A percentile compares a stretch with the other conserved stretches of the same genome.
phyloP scores from a whole-genome alignment of 352 stramenopile genomes.

The Pythium biforme region DNA sequence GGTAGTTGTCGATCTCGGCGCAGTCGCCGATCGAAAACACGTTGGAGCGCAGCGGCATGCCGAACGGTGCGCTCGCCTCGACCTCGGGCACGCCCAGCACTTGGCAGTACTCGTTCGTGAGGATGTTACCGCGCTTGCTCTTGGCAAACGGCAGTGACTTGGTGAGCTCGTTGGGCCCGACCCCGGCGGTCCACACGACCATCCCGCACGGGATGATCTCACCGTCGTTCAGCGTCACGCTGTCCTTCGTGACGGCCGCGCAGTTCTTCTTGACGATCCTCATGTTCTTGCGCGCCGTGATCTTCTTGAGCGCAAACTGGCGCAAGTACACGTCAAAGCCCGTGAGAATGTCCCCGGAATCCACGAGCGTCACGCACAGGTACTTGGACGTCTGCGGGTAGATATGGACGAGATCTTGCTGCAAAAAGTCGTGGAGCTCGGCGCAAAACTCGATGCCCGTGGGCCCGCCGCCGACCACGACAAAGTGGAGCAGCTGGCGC shows the following conservation, averaged over 20 bases:
- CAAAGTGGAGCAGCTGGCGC: slow-evolving; percentile 92
- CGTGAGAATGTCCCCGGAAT: slow-evolving; percentile 72
- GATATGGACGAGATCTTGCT: slow-evolving; percentile 87
- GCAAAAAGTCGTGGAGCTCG: slow-evolving; percentile 94
- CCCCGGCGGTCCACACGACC: slow-evolving; percentile 77
- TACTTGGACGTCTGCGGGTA: slow-evolving; percentile 78
- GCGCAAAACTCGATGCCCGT: slow-evolving; percentile 96
- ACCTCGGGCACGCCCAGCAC: slow-evolving; percentile 64
- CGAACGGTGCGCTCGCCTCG: slow-evolving; percentile 51
- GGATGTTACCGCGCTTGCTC: slow-evolving; percentile 77
- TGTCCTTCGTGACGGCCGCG: slow-evolving; percentile 58
- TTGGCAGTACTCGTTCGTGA: slow-evolving; percentile 83
- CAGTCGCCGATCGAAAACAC: slow-evolving; percentile 97
- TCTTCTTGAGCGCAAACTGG: slow-evolving; percentile 71
- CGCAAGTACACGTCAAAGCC: slow-evolving; percentile 72
- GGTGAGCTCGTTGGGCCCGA: slow-evolving; percentile 78
- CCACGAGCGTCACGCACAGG: slow-evolving; percentile 62
- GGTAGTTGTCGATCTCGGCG: slow-evolving; percentile 81
- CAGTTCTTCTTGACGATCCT: slow-evolving; percentile 82
- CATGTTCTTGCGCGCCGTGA: slow-evolving; percentile 78
- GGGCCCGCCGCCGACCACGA: slow-evolving; percentile 96
- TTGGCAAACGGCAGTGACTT: slow-evolving; percentile 76
- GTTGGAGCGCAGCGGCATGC: slow-evolving; percentile 67
- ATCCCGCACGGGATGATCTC: slow-evolving; percentile 58
- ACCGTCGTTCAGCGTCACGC: slow-evolving; percentile 59